Conservation (phyloP, 2,329 filamentous ascomycete genomes). For the Colletotrichum tabaci region DNA sequence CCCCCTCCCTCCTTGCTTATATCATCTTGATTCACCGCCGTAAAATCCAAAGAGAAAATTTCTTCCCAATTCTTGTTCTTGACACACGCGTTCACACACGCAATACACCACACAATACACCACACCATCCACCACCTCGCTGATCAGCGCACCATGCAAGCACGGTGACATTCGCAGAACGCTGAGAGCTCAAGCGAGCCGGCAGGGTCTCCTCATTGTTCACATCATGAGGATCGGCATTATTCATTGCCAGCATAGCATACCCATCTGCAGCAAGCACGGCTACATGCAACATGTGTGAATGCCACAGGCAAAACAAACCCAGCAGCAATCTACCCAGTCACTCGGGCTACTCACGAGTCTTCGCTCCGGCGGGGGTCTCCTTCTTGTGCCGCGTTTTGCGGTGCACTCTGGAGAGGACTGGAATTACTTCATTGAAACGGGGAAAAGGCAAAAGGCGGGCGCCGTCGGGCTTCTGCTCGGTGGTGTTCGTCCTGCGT, state of each 20-base stretch:
- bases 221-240: constrained; percentile 13
- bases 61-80: background rate
- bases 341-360: constrained; percentile 43
- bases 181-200: constrained; percentile 19
- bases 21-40: background rate
- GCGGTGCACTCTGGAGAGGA: constrained; percentile 42
- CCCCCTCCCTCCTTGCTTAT: background rate
- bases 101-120: too few species aligned
- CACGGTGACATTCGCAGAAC: background rate
- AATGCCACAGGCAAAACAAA: background rate
- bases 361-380: constrained; percentile 38
- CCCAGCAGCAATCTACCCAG: constrained; percentile 41
- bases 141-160: background rate
- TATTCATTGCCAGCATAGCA: background rate
- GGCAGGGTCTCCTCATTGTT: background rate
- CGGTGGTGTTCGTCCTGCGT: background rate
- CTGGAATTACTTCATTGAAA: constrained; percentile 16
- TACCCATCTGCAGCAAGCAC: background rate
- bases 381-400: constrained; percentile 42
- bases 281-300: background rate
- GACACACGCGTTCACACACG: background rate
- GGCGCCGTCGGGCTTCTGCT: background rate
- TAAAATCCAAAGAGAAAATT: constrained; percentile 20
- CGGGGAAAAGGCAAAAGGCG: background rate
- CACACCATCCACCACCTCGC: background rate